Base-by-base conservation (phyloP, 768 basidiomycete species). In the Lentinula sp. region DNA sequence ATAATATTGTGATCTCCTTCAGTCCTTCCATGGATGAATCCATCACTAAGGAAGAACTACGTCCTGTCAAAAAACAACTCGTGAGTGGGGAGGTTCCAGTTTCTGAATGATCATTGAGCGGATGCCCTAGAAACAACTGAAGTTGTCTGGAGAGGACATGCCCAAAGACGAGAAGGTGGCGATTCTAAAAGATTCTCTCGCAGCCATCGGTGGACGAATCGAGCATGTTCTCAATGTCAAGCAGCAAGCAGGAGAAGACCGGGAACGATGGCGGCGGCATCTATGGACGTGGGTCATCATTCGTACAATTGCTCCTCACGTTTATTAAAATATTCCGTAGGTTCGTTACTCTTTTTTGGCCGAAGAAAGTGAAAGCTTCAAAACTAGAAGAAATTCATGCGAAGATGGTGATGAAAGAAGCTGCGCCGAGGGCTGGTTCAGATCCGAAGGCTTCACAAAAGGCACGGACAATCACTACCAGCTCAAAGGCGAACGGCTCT, bases 291-390 rank as follows among this genome's bases (percentile, higher is more conserved):
- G 74, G 73, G 93, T 89, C 39, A 46, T 48, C 48, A 42, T 10
- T 31, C 39, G 18, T 48, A 32, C 59, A 61, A 40, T 55, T 1
- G 15, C 45, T 5, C 34, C 57, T 35, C 61, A 9, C 8, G 8
- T 18, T 48, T 63, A 45, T 68, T 28, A 59, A 16, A 54, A 56
- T 28, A 15, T 57, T 46, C 61, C 50, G 10, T 67, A 95, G 93
- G 39, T 98, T 98, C 65, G 94, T 97, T 50, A 95, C 93, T 2
- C 80, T 94, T 59, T 98, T 98, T 75, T 98, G 95, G 95, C 95
- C 95, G 5, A 92, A 96, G 79, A 93, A 95, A 74, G 95, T 98
- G 65, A 94, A 90, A 71, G 93, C 94, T 11, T 86, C 84, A 15
- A 97, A 97, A 73, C 77, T 98, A 42, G 91, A 95, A 73, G 93